Evolutionary conservation across 1,139 yeast species (phyloP), one percentile per base, ranked within the genome.

Genomic region (Geotrichum candidum): DNA sequence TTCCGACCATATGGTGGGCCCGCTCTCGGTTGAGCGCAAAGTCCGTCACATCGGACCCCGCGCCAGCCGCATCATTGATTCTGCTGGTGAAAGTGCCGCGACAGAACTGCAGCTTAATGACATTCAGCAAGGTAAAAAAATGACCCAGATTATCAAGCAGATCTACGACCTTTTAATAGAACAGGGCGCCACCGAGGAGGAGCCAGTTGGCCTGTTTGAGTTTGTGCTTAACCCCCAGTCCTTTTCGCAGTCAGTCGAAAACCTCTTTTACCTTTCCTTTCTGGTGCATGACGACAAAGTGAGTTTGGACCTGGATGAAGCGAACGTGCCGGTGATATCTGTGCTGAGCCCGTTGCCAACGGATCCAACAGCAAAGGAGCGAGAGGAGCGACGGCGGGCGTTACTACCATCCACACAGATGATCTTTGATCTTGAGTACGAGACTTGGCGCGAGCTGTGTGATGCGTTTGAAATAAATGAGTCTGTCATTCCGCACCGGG

Each of bases 181-280:
- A 6, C 51, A 53, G 45, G 63, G 63, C 48, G 65, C 73, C 57
- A 71, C 71, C 58, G 73, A 70, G 33, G 38, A 51, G 6, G 72
- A 73, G 1, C 81, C 80, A 1, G 78, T 90, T 11, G 84, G 84
- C 63, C 77, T 90, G 60, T 88, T 84, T 70, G 77, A 80, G 64
- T 86, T 88, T 68, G 82, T 90, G 63, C 78, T 91, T 50, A 85
- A 92, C 70, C 97, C 97, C 0, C 62, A 75, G 9, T 86, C 94
- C 5, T 92, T 87, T 73, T 80, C 88, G 1, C 92, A 88, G 70
- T 83, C 94, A 3, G 84, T 91, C 4, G 97, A 92, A 70, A 90
- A 90, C 70, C 75, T 92, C 67, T 92, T 91, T 70, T 88, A 86
- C 70, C 81, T 89, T 1, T 88, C 96, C 72, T 91, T 91, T 70